Evolutionary conservation across 2,329 filamentous ascomycete genomes (phyloP), one percentile per base, ranked within the genome.

Genomic region (Alternaria metachromatica): DNA sequence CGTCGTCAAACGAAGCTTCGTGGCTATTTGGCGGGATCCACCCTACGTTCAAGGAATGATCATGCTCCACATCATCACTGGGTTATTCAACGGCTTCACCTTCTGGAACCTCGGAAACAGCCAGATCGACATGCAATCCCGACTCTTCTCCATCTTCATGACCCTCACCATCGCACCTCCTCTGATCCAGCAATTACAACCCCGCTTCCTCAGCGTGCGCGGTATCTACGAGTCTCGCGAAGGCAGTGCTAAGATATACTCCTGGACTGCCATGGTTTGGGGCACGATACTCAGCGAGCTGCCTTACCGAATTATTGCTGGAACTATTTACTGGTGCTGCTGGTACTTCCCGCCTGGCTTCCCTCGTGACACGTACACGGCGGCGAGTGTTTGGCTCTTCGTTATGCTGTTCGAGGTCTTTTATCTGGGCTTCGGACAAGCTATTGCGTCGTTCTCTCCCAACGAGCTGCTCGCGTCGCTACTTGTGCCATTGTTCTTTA

Each of bases 221-320:
- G 84, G 87, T 30, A 84, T 95, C 25, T 96, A 92, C 80, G 82
- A 90, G 75, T 88, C 86, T 2, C 86, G 92, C 6, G 92, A 96
- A 77, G 86, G 89, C 53, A 92, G 87, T n/a, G 88, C 90, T 15
- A 93, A 93, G 77, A 93, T 93, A 25, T 96, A 95, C 80, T 89
- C 87, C 2, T 94, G 92, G 91, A 80, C 87, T 13, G 90, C 91
- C 0, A 92, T 91, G 79, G 86, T 87, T 0, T 89, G 88, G 3
- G 89, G 87, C 0, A 85, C 87, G 2, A 85, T 93, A 6, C 69
- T 92, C 1, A 89, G 87, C 15, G 92, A 94, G 77, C 83, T 94
- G 0, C 92, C 92, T 0, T 93, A 92, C 68, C 85, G 87, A 0
- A 80, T 93, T 12, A 75, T 92, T 5, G 87, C 88, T 0, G 91